A percentile compares a stretch with the other conserved stretches of the same genome.
Evolutionary conservation across 2,329 filamentous ascomycete species (phyloP).

Genomic region (Corynespora cassiicola): DNA sequence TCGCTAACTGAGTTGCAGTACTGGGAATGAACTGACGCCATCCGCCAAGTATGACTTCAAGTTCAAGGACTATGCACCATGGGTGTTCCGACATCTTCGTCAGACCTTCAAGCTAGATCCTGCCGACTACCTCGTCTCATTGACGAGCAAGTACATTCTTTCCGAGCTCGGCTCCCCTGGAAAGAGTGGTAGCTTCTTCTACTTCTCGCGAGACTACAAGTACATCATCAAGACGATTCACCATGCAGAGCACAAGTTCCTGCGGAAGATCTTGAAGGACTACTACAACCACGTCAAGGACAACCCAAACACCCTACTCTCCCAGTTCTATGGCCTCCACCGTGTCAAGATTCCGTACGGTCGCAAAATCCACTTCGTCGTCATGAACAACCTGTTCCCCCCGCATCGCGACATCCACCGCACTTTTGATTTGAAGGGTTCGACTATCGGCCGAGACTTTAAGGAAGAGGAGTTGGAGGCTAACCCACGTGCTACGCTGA

Average conservation of each 20-base stretch:
- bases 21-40: conserved; percentile 94
- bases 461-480: conserved; percentile 84
- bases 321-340: conserved; percentile 96
- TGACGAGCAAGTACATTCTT: conserved; percentile 98
- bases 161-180: conserved; percentile 96
- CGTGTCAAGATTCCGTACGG: conserved; percentile 98
- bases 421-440: conserved; percentile 96
- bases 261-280: conserved; percentile 82
- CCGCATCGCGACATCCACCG: conserved; percentile 97
- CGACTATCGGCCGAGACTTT: conserved; percentile 91
- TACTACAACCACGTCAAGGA: conserved; percentile 93
- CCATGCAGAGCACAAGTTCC: conserved; percentile 88
- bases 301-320: conserved; percentile 95
- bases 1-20: conserved; percentile 61
- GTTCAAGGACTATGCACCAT: conserved; percentile 99
- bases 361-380: conserved; percentile 98
- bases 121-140: conserved; percentile 96
- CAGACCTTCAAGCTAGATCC: conserved; percentile 89
- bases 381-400: conserved; percentile 99
- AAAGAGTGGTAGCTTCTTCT: conserved; percentile 99
- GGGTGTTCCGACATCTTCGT: conserved; percentile 95
- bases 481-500: conserved; percentile 91
- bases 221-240: conserved; percentile 99
- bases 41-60: conserved; percentile 99
- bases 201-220: conserved; percentile 99